phyloP scores from a whole-genome alignment of 768 basidiomycete genomes.

The Sistotremastrum niveocremeum region DNA sequence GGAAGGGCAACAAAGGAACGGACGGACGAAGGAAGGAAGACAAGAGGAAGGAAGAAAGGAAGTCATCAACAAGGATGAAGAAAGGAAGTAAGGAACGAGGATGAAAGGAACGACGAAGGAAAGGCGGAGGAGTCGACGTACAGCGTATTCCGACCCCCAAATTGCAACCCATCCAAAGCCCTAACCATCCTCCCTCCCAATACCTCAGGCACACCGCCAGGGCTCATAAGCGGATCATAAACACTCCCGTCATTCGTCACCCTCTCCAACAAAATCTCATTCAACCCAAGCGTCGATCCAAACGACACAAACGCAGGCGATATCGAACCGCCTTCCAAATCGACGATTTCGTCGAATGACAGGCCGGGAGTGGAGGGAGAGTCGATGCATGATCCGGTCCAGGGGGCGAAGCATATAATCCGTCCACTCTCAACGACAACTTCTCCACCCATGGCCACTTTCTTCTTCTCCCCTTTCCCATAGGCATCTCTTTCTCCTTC shows the following conservation, averaged over 20 bases:
- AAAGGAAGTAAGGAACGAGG: too few species aligned
- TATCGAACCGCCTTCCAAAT: constrained; percentile 61
- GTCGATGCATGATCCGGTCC: constrained; percentile 11
- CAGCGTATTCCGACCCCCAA: constrained; percentile 57
- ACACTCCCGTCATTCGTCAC: constrained; percentile 58
- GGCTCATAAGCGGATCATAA: constrained; percentile 33
- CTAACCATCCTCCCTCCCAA: constrained; percentile 37
- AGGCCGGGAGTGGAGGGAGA: constrained; percentile 9
- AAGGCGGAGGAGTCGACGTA: constrained; percentile 23
- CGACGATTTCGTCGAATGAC: constrained; percentile 25
- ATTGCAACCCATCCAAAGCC: constrained; percentile 65
- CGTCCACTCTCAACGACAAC: constrained; percentile 29
- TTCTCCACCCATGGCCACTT: constrained; percentile 1
- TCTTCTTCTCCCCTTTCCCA: neutral
- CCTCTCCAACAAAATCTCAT: constrained; percentile 52
- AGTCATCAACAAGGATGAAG: neutral
- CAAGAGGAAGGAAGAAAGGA: neutral
- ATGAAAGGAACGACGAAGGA: too few species aligned
- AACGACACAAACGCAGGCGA: constrained; percentile 58
- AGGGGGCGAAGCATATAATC: constrained; percentile 33
- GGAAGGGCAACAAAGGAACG: too few species aligned
- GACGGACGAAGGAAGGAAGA: neutral
- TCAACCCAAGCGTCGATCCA: constrained; percentile 57
- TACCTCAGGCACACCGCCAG: constrained; percentile 31
- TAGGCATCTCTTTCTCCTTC: neutral